phyloP scores from a whole-genome alignment of 139 green algal genomes.

The Medakamo hakoo region DNA sequence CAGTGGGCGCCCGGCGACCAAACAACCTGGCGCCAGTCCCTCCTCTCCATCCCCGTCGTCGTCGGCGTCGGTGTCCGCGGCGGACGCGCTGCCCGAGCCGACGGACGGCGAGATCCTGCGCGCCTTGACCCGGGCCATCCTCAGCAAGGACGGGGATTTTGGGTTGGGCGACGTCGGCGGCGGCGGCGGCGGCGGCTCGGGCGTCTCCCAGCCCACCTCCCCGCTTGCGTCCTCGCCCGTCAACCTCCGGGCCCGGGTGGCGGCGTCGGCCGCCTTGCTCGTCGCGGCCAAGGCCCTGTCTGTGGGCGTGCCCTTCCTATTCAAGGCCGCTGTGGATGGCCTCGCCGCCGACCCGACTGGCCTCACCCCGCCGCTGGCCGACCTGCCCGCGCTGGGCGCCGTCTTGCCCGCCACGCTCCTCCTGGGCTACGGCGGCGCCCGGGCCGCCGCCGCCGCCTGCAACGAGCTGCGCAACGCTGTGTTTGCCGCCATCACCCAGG shows the following conservation, averaged over 20 bases:
- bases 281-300: conserved; percentile 21
- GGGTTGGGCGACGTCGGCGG: too few relatives aligned
- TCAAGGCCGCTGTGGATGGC: conserved; percentile 83
- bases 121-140: conserved; percentile 26
- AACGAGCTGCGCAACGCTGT: conserved; percentile 77
- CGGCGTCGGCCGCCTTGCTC: conserved; percentile 41
- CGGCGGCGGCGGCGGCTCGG: too few relatives aligned
- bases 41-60: too few relatives aligned
- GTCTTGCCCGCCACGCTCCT: conserved; percentile 55
- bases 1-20: too few relatives aligned
- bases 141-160: conserved; percentile 14
- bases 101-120: conserved; percentile 36
- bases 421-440: conserved; percentile 52
- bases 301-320: conserved; percentile 76
- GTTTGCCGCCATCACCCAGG: conserved; percentile 73
- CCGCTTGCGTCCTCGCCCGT: neutral
- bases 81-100: too few relatives aligned
- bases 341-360: conserved; percentile 37
- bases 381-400: conserved; percentile 15
- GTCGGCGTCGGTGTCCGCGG: too few relatives aligned
- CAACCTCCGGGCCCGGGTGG: conserved; percentile 44
- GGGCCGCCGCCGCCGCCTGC: conserved; percentile 42
- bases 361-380: conserved; percentile 9
- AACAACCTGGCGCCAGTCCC: too few relatives aligned
- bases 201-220: too few relatives aligned